Percentiles rank a stretch among this genome's conserved stretches.
These are phyloP conservation scores for Fistulifera pelliculosa DNA, from an alignment of 108 stramenopile species.

Conservation along the genomic window DNA sequence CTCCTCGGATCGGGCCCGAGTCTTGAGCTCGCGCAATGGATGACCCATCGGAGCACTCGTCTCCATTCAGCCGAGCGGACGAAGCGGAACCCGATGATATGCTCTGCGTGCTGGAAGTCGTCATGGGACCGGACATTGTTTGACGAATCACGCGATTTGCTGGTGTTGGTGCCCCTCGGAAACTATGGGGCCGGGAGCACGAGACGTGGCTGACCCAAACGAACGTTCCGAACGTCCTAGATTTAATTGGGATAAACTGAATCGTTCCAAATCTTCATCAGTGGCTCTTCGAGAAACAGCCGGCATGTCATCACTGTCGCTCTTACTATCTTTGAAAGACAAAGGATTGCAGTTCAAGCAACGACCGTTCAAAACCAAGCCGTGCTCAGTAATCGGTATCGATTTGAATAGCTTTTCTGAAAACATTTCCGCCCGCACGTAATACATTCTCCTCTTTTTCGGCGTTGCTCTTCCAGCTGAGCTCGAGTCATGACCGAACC, in stretches of 20 bases:
- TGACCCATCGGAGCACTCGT: no score
- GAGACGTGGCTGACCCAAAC: background rate
- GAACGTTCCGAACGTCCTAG: background rate
- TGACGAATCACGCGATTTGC: no score
- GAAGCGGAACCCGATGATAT: no score
- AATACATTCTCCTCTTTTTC: conserved; percentile 63
- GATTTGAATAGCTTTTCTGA: conserved; percentile 68
- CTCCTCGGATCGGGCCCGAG: no score
- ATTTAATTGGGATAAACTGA: conserved; percentile 20
- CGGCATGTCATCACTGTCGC: conserved; percentile 1
- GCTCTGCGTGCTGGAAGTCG: no score
- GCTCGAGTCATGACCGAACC: conserved; percentile 55
- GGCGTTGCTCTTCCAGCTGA: conserved; percentile 42
- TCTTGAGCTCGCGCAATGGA: no score
- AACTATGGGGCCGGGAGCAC: background rate
- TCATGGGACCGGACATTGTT: no score
- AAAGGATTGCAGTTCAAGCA: conserved; percentile 58
- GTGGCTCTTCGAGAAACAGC: conserved; percentile 16
- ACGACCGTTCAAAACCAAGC: conserved; percentile 56
- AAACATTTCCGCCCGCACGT: conserved; percentile 67
- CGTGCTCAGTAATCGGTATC: conserved; percentile 49
- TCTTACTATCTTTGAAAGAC: conserved; percentile 6
- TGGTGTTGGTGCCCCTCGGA: no score
- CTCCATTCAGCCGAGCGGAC: no score
- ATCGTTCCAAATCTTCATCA: conserved; percentile 21